Evolutionary conservation across 352 stramenopile genomes (phyloP), one percentile per base, ranked within the genome.

Genomic region (Phytophthora sp.): DNA sequence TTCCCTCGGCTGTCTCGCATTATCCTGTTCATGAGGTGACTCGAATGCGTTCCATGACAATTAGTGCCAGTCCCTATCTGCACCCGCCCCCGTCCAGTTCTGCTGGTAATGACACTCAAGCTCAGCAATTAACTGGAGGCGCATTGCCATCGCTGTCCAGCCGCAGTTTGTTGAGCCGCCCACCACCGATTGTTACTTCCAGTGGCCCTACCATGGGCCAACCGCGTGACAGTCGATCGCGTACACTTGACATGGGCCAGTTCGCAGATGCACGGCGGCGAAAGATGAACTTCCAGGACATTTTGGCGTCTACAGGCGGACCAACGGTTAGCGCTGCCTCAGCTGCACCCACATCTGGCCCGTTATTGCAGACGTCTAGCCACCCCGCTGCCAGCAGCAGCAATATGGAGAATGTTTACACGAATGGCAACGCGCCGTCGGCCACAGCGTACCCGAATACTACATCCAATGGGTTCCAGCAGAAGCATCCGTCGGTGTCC

Each of bases 211-310:
- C 83, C 4, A 88, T 94, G 78, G 82, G 84, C 23, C 79, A 90
- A 31, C 77, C 88, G 9, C 88, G 88, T 49, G 88, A 96, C 66
- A 77, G 78, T 26, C 83, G 88, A 35, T 96, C 88, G 42, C 86
- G 91, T 49, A 96, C 88, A 18, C 69, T 96, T 20, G 88, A 96
- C 52, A 93, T 96, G 82, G 86, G 85, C 11, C 77, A 84, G 46
- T 96, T 96, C 50, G 69, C 86, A 0, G 84, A 94, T 29, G 84
- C 86, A 24, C 75, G 88, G 12, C 80, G 88, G 18, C 76, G 84
- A 57, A 92, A 92, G 47, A 96, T 96, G 88, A 96, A 89, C 46
- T 96, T 96, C 30, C 86, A 94, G 57, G 88, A 96, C 58, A 92
- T 96, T 59, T 58, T 96, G 49, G 86, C 84, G 51, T 93, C 84